phyloP scores from a whole-genome alignment of 768 basidiomycete genomes.

The Chalciporus piperatus region DNA sequence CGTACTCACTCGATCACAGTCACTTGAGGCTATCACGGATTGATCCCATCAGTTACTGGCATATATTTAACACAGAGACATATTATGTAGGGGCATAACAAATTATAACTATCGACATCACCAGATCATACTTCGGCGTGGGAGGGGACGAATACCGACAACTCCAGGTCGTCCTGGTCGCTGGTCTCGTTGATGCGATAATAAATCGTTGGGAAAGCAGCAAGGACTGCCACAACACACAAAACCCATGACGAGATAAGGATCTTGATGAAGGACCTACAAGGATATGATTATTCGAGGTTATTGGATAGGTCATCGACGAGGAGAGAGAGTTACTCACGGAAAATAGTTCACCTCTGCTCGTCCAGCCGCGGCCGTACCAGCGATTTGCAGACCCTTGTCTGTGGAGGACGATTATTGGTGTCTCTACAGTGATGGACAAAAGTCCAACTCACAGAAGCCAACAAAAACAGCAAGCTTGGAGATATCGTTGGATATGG shows the following conservation, averaged over 20 bases:
- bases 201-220: slow-evolving; percentile 70
- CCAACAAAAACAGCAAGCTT: slow-evolving; percentile 83
- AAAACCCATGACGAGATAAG: slow-evolving; percentile 73
- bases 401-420: slow-evolving; percentile 34
- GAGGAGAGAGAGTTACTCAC: slow-evolving; percentile 38
- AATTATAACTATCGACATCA: too few species aligned
- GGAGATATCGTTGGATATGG: slow-evolving; percentile 78
- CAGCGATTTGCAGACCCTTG: slow-evolving; percentile 75
- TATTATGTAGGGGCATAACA: too few species aligned
- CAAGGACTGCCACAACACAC: slow-evolving; percentile 59
- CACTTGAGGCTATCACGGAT: too few species aligned
- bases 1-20: too few species aligned
- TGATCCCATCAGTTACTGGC: too few species aligned
- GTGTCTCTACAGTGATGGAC: background rate
- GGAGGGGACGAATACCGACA: slow-evolving; percentile 33
- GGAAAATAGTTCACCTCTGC: slow-evolving; percentile 56
- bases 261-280: slow-evolving; percentile 55
- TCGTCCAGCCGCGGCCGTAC: slow-evolving; percentile 69
- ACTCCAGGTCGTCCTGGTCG: slow-evolving; percentile 47
- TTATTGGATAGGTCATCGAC: background rate
- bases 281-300: background rate
- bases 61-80: too few species aligned
- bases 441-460: slow-evolving; percentile 56
- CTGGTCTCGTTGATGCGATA: slow-evolving; percentile 63
- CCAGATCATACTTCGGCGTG: too few species aligned